Conservation (phyloP, 2,329 filamentous ascomycete genomes). For the Graphilbum sp. region DNA sequence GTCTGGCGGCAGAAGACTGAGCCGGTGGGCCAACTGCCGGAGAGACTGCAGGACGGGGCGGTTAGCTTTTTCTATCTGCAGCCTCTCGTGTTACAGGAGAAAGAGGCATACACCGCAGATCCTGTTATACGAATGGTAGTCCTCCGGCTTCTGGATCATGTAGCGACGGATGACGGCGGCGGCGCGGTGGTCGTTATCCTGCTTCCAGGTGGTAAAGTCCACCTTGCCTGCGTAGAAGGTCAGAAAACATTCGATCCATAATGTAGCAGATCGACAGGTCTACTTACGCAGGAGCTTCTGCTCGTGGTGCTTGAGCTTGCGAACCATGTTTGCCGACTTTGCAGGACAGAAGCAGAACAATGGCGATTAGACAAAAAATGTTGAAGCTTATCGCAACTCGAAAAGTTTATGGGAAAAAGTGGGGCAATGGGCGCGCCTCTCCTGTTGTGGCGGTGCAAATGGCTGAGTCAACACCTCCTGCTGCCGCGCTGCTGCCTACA, state of each 20-base stretch:
- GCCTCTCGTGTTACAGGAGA: too few species aligned
- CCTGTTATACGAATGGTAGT: constrained; percentile 55
- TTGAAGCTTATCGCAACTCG: background rate
- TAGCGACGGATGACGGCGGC: constrained; percentile 65
- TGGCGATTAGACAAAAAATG: background rate
- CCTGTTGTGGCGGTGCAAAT: background rate
- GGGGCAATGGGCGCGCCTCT: too few species aligned
- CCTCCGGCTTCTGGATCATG: constrained; percentile 75
- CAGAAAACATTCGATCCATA: background rate
- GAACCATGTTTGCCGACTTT: constrained; percentile 50
- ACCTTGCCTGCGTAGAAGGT: constrained; percentile 29
- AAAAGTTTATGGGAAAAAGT: too few species aligned
- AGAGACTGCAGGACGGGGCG: constrained; percentile 41
- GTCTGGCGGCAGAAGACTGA: constrained; percentile 66
- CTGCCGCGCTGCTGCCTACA: background rate
- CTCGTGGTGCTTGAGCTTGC: constrained; percentile 94
- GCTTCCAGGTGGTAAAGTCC: constrained; percentile 89
- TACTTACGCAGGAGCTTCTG: constrained; percentile 56
- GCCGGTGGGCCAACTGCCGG: constrained; percentile 74
- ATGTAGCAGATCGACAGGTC: background rate
- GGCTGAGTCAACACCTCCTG: too few species aligned
- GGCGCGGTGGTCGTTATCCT: constrained; percentile 74
- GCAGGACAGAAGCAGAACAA: background rate
- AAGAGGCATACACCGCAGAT: constrained; percentile 50
- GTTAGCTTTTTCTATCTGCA: background rate